Base-by-base conservation (phyloP, 2,329 filamentous ascomycete species). In the Spiromastix sp. region DNA sequence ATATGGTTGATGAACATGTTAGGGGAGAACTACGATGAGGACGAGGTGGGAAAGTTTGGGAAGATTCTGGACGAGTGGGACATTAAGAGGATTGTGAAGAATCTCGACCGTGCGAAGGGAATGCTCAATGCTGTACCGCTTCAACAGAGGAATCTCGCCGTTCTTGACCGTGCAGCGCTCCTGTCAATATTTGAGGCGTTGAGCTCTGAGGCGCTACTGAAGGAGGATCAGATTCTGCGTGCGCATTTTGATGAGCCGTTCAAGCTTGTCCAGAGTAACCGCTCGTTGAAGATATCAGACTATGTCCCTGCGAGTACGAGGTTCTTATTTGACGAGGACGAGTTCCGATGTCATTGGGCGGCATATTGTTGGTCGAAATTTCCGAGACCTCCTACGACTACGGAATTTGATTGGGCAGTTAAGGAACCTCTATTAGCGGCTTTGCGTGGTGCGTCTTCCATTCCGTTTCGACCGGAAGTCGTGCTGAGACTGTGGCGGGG, bases 391-490 rank as follows among this genome's bases (percentile, higher is more conserved):
- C 70, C 93, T 33, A 77, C 79, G 1, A 66, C 72, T 7, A 70
- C 77, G 22, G 82, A 91, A 44, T 96, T 94, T 53, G 83, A 94
- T 28, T 93, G 83, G 80, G 83, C 84, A 8, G 77, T 95, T 26
- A 78, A 79, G 43, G 79, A 83, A 41, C 77, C 79, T 21, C 66
- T 96, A 12, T 64, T 77, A 24, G 66, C 71, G 37, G 78, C 77
- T 5, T 76, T 94, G 40, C 63, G 71, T 32, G 67, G 71, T 18
- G 76, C 81, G 2, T 71, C 73, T 32, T 63, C 68, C 40, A 70
- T 66, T 36, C 71, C 71, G 15, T 56, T 66, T 11, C 67, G 68
- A 43, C 45, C 61, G 28, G 54, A 63, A 35, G 64, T 72, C 32
- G 72, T 93, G 3, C 70, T 79, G 44, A 70, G 72, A 19, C 86